Conservation (phyloP, 768 basidiomycete species). For the Boletellus ananas region DNA sequence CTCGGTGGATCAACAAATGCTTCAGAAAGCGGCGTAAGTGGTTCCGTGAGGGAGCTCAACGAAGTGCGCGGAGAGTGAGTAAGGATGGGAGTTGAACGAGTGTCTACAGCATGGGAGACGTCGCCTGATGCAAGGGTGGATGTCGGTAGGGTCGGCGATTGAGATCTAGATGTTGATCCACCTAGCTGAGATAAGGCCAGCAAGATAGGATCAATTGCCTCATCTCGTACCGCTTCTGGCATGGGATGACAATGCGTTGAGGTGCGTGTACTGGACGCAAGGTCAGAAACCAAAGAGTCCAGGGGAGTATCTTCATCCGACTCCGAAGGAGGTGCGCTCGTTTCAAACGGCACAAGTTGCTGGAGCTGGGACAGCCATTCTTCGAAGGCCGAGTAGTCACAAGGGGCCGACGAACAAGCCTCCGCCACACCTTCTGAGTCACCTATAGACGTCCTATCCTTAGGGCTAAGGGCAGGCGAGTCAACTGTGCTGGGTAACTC, state of each 20-base stretch:
- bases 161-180: background rate
- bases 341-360: constrained; percentile 35
- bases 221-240: constrained; percentile 11
- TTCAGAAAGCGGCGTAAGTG: constrained; percentile 24
- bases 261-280: background rate
- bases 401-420: constrained; percentile 3
- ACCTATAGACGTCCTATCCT: constrained; percentile 8
- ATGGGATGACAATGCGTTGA: background rate
- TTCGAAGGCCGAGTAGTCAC: constrained; percentile 43
- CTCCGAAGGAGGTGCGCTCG: constrained; percentile 7
- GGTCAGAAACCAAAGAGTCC: background rate
- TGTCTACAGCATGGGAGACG: constrained; percentile 1
- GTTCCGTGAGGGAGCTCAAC: constrained; percentile 28
- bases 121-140: background rate
- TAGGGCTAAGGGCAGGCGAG: background rate
- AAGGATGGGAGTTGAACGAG: constrained; percentile 14
- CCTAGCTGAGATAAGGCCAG: constrained; percentile 26
- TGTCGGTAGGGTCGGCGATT: background rate
- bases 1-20: constrained; percentile 7
- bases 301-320: constrained; percentile 5
- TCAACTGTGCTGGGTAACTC: constrained; percentile 20
- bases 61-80: constrained; percentile 30
- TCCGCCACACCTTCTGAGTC: constrained; percentile 8
- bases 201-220: constrained; percentile 32
- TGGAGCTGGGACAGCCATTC: constrained; percentile 52